phyloP scores from a whole-genome alignment of 305 asterid species.

The Salvia sclarea region DNA sequence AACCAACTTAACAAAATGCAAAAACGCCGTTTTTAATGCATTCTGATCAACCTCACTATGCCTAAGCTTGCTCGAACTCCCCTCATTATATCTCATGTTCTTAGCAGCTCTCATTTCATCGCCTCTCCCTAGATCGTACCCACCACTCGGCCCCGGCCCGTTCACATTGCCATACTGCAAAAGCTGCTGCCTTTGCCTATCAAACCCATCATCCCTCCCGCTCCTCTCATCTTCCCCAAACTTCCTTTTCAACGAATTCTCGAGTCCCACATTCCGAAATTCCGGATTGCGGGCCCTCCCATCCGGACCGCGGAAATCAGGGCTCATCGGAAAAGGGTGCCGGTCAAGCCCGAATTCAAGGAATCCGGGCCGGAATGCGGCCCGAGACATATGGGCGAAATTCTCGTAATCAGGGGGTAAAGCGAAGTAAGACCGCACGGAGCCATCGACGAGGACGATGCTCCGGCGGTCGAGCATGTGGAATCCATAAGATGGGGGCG shows the following conservation, averaged over 20 bases:
- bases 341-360: constrained; percentile 52
- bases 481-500: constrained; percentile 88
- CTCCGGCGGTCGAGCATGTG: constrained; percentile 92
- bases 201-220: constrained; percentile 65
- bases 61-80: constrained; percentile 43
- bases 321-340: constrained; percentile 59
- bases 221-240: constrained; percentile 72
- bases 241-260: constrained; percentile 62
- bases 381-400: constrained; percentile 44
- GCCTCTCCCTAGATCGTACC: constrained; percentile 46
- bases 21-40: constrained; percentile 66
- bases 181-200: constrained; percentile 87
- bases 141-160: constrained; percentile 53
- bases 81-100: constrained; percentile 53
- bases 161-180: constrained; percentile 73
- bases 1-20: constrained; percentile 67
- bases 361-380: constrained; percentile 43
- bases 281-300: constrained; percentile 50
- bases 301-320: constrained; percentile 48
- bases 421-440: constrained; percentile 88
- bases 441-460: constrained; percentile 74
- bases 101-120: constrained; percentile 63
- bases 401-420: constrained; percentile 79
- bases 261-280: constrained; percentile 47
- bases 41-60: constrained; percentile 69